phyloP scores from a whole-genome alignment of 768 basidiomycete species.

The Rhodosporidiobolus odoratus region DNA sequence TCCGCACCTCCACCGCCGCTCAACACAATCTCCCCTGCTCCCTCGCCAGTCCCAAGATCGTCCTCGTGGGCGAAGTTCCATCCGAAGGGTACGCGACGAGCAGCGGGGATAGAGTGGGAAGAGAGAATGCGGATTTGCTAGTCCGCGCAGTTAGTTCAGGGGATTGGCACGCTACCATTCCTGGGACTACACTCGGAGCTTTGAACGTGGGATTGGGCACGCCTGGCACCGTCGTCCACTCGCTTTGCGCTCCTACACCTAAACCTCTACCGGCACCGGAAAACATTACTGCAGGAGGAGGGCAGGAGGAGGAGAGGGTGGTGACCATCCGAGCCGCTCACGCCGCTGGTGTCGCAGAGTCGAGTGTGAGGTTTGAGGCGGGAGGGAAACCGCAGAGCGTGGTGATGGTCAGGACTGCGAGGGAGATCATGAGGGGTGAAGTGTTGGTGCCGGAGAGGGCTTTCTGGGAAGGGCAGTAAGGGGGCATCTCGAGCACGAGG shows the following conservation, averaged over 20 bases:
- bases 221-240: constrained; percentile 21
- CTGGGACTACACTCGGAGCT: constrained; percentile 34
- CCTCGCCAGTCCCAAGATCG: constrained; percentile 34
- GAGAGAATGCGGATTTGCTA: constrained; percentile 15
- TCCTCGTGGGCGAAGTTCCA: constrained; percentile 14
- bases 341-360: constrained; percentile 26
- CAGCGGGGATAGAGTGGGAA: neutral
- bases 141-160: constrained; percentile 29
- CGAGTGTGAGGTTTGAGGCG: constrained; percentile 28
- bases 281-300: no score
- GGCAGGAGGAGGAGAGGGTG: neutral
- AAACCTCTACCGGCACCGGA: no score
- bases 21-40: constrained; percentile 20
- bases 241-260: neutral
- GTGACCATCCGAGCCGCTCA: constrained; percentile 28
- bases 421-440: constrained; percentile 35
- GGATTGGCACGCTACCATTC: constrained; percentile 37
- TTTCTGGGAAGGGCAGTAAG: neutral
- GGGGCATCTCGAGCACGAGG: no score
- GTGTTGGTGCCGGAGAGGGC: constrained; percentile 25
- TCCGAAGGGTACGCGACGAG: constrained; percentile 4
- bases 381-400: constrained; percentile 10
- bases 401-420: constrained; percentile 35
- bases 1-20: constrained; percentile 18
- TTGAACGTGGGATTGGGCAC: constrained; percentile 24